Percentiles rank a stretch among this genome's conserved stretches.
phyloP scores from a whole-genome alignment of 352 stramenopile species.

The Pythium folliculosum region DNA sequence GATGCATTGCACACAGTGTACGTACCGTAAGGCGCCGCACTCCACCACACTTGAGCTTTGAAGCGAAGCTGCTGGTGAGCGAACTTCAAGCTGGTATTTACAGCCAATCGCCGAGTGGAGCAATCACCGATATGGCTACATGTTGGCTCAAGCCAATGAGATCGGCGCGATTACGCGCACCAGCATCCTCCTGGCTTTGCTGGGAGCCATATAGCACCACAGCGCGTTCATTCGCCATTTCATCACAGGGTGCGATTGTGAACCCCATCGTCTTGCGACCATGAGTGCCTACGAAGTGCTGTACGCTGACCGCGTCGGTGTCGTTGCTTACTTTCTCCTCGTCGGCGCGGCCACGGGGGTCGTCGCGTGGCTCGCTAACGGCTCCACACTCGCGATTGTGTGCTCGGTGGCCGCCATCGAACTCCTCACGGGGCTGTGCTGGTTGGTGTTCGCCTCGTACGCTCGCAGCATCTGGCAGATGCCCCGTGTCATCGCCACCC shows the following conservation, averaged over 20 bases:
- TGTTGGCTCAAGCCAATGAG: not conserved
- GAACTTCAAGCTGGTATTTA: not conserved
- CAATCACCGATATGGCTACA: not conserved
- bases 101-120: not conserved
- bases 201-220: not conserved
- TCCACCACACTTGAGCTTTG: not conserved
- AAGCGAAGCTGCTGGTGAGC: not conserved
- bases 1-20: no score
- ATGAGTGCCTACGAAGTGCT: conserved; percentile 19
- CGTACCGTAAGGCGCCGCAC: no score
- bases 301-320: not conserved
- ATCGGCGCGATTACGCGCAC: not conserved
- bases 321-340: conserved; percentile 8
- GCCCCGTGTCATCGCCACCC: conserved; percentile 12
- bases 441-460: conserved; percentile 18
- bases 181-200: not conserved
- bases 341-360: not conserved
- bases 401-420: not conserved
- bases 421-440: conserved; percentile 2
- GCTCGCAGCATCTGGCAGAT: conserved; percentile 22
- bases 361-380: not conserved
- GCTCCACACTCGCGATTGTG: not conserved
- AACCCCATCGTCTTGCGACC: not conserved
- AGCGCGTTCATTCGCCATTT: no score
- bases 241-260: no score